Conservation (phyloP, 305 asterid genomes). For the Fraxinus angustifolia region DNA sequence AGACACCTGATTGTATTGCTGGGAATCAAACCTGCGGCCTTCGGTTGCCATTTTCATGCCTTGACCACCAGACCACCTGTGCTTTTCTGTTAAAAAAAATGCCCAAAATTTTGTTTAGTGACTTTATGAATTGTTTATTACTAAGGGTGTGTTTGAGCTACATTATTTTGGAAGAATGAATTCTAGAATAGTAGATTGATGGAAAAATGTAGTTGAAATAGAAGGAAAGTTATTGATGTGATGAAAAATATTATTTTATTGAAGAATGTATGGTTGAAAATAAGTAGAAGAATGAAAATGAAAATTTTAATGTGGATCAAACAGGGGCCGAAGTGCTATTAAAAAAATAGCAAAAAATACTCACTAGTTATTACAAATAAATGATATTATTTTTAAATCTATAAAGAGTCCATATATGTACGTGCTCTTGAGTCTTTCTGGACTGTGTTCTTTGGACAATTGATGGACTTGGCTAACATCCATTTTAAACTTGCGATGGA, state of each 20-base stretch:
- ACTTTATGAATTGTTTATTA: not conserved
- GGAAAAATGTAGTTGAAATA: too few species aligned
- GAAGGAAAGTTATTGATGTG: too few species aligned
- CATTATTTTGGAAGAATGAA: too few species aligned
- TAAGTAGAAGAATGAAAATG: too few species aligned
- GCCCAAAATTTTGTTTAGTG: not conserved
- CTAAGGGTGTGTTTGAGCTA: not conserved
- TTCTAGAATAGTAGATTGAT: too few species aligned
- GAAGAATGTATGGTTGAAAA: too few species aligned
- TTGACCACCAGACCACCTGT: not conserved
- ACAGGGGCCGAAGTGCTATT: not conserved
- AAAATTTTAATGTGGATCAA: too few species aligned
- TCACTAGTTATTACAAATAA: not conserved
- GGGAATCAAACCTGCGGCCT: not conserved
- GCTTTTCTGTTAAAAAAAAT: not conserved
- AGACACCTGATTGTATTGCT: not conserved
- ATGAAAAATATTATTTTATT: too few species aligned
- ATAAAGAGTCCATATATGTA: not conserved
- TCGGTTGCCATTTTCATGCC: not conserved
- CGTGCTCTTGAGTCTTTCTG: conserved; percentile 18
- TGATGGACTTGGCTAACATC: conserved; percentile 9
- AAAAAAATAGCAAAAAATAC: not conserved
- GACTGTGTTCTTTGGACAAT: conserved; percentile 1
- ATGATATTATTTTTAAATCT: not conserved
- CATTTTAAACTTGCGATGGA: not conserved